These are phyloP conservation scores for Parmelia sp. DNA, from an alignment of 495 filamentous ascomycete species.

Conservation along the genomic window DNA sequence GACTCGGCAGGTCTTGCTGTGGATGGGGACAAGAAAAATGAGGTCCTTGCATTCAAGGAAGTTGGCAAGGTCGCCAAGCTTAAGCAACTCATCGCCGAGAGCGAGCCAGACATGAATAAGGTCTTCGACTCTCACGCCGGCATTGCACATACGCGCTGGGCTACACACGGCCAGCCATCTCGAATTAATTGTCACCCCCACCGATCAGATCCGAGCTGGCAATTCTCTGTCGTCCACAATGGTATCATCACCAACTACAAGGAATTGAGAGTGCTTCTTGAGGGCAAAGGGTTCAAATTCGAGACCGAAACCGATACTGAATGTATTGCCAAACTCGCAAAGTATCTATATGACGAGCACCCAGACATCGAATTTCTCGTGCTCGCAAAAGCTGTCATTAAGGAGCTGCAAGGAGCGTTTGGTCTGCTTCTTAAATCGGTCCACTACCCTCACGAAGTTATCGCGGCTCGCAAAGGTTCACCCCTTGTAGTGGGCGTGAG, in stretches of 20 bases:
- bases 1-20: slow-evolving; percentile 94
- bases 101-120: slow-evolving; percentile 77
- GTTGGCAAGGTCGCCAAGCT: slow-evolving; percentile 97
- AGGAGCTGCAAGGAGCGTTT: slow-evolving; percentile 95
- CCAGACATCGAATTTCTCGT: slow-evolving; percentile 92
- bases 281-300: slow-evolving; percentile 93
- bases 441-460: slow-evolving; percentile 95
- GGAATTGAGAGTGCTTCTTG: slow-evolving; percentile 88
- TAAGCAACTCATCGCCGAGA: slow-evolving; percentile 81
- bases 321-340: slow-evolving; percentile 97
- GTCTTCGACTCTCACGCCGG: slow-evolving; percentile 95
- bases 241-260: slow-evolving; percentile 99
- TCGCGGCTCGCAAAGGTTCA: slow-evolving; percentile 96
- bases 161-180: slow-evolving; percentile 91
- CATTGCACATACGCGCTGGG: slow-evolving; percentile 98
- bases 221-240: slow-evolving; percentile 97
- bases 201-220: slow-evolving; percentile 86
- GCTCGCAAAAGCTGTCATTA: slow-evolving; percentile 93
- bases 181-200: slow-evolving; percentile 96
- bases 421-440: slow-evolving; percentile 95
- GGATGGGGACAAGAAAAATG: slow-evolving; percentile 97
- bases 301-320: slow-evolving; percentile 99
- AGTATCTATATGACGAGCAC: slow-evolving; percentile 96
- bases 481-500: slow-evolving; percentile 92
- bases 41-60: slow-evolving; percentile 96